Percentiles rank a stretch among this genome's conserved stretches.
phyloP scores from a whole-genome alignment of 805 yeast species.

The Spathaspora hagerdaliae region DNA sequence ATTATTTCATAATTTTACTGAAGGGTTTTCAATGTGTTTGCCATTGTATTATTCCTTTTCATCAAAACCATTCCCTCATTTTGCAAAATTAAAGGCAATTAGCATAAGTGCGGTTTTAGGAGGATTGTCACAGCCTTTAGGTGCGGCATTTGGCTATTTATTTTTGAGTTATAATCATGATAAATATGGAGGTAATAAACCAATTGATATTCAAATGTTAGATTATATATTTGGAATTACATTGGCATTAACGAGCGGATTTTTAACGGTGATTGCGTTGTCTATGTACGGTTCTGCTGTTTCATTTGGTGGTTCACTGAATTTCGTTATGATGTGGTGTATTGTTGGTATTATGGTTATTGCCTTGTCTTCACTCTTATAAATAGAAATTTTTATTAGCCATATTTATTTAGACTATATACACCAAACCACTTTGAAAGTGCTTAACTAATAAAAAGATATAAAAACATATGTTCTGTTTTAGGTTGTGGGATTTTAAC shows the following conservation, averaged over 20 bases:
- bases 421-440: too few relatives aligned
- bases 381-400: neutral
- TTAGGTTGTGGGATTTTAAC: too few relatives aligned
- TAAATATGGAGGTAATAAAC: conserved; percentile 20
- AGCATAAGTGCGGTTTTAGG: conserved; percentile 67
- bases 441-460: too few relatives aligned
- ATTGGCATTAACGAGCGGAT: conserved; percentile 77
- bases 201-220: conserved; percentile 28
- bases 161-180: conserved; percentile 35
- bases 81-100: conserved; percentile 53
- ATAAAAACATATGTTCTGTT: too few relatives aligned
- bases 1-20: conserved; percentile 86
- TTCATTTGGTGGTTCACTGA: conserved; percentile 71
- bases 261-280: conserved; percentile 72
- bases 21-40: conserved; percentile 90
- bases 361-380: conserved; percentile 22
- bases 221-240: conserved; percentile 55
- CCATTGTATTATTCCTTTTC: conserved; percentile 77
- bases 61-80: conserved; percentile 39
- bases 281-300: conserved; percentile 86
- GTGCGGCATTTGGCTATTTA: conserved; percentile 69
- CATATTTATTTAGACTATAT: too few relatives aligned
- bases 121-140: conserved; percentile 83
- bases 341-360: conserved; percentile 57
- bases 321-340: conserved; percentile 55